Evolutionary conservation across 768 basidiomycete genomes (phyloP), one percentile per base, ranked within the genome.

Genomic region (Lactarius hatsudake): DNA sequence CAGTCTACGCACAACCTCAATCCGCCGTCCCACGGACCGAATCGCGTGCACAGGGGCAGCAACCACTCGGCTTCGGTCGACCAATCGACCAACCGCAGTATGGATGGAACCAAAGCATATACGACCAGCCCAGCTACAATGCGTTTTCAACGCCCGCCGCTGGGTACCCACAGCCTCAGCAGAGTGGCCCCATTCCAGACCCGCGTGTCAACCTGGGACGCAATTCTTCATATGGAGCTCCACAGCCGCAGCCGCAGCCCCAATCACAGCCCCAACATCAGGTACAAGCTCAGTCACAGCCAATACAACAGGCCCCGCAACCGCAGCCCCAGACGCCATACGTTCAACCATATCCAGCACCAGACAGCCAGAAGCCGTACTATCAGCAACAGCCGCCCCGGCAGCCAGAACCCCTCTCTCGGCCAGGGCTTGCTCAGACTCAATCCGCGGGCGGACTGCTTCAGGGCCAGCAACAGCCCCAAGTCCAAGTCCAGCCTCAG

Each of bases 91-190:
- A 71, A 23, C 76, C 81, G 36, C 82, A 83, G 0, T 89, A 83
- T 69, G 84, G 81, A 5, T 87, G 84, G 85, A 81, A 83, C 71
- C 79, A 81, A 2, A 54, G 71, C 6, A 71, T 76, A 8, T 85
- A 83, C 68, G 82, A 82, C 5, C 84, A 83, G 59, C 73, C 76
- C 6, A 78, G 75, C 8, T 83, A 83, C 70, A 76, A 75, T 48
- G 71, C 74, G n/a, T 81, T 78, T 65, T 79, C 77, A 9, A 73
- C 75, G 18, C 75, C 77, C 7, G 63, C 75, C 9, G 72, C 72
- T 0, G 69, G 74, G 5, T 76, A 78, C 58, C 65, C 73, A 13
- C 72, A 76, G 55, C 68, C 71, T 15, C 76, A 75, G 7, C 75
- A 72, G 20, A 73, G 76, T 64, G 68, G 63, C 72, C 43, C 69